A percentile compares a stretch with the other conserved stretches of the same genome.
These are phyloP conservation scores for Oemleria cerasiformis DNA, from an alignment of 306 rosid genomes.

Conservation along the genomic window DNA sequence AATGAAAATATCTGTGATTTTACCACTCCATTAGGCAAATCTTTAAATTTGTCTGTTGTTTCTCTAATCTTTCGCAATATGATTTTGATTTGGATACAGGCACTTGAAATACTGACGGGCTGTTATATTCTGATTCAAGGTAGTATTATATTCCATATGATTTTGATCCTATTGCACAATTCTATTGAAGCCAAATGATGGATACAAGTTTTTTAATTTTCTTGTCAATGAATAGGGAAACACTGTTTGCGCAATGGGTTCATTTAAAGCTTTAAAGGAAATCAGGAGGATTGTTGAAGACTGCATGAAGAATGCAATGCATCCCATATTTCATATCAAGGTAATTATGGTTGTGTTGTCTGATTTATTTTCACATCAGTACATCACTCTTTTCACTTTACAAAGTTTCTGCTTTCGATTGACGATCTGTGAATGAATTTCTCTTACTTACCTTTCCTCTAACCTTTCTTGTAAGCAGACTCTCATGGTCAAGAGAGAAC, in stretches of 20 bases:
- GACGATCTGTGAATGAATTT: not conserved
- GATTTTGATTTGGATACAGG: slow-evolving; percentile 35
- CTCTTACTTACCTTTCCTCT: slow-evolving; percentile 5
- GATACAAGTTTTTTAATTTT: slow-evolving; percentile 3
- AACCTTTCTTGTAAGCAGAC: slow-evolving; percentile 33
- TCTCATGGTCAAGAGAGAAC: slow-evolving; percentile 90
- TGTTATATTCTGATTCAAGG: slow-evolving; percentile 95
- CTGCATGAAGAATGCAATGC: slow-evolving; percentile 83
- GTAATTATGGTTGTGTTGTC: slow-evolving; percentile 30
- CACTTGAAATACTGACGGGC: slow-evolving; percentile 62
- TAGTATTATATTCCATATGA: slow-evolving; percentile 23
- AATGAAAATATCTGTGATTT: not conserved
- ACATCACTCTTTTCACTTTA: slow-evolving; percentile 1
- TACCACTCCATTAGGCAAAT: not conserved
- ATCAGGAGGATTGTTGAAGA: slow-evolving; percentile 85
- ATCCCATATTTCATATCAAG: slow-evolving; percentile 89
- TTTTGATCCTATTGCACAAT: slow-evolving; percentile 1
- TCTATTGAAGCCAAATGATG: slow-evolving; percentile 7
- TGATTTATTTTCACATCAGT: not conserved
- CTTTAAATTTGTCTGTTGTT: slow-evolving; percentile 1
- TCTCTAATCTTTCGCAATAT: slow-evolving; percentile 4
- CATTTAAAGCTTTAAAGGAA: slow-evolving; percentile 83
- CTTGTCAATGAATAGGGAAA: slow-evolving; percentile 57
- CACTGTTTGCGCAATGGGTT: slow-evolving; percentile 86
- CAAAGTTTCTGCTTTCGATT: not conserved